Percentiles rank a stretch among this genome's conserved stretches.
These are phyloP conservation scores for Cercospora nicotianae DNA, from an alignment of 2,329 filamentous ascomycete genomes.

Conservation along the genomic window DNA sequence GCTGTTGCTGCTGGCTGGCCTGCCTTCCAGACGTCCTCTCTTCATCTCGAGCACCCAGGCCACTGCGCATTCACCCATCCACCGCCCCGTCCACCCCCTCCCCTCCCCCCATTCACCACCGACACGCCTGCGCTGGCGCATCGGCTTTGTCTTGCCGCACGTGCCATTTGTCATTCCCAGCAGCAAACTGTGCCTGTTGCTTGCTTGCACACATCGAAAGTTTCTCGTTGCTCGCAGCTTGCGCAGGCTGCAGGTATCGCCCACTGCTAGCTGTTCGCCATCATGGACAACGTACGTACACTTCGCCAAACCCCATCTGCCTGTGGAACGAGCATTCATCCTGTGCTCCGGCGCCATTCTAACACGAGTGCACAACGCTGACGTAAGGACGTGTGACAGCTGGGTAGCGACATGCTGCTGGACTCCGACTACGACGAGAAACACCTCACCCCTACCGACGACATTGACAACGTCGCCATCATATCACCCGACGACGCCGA, in stretches of 20 bases:
- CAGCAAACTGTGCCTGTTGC: slow-evolving; percentile 2
- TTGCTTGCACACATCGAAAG: slow-evolving; percentile 4
- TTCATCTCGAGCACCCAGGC: neutral
- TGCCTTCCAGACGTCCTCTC: neutral
- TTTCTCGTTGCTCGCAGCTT: slow-evolving; percentile 1
- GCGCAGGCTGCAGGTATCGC: slow-evolving; percentile 12
- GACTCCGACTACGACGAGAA: slow-evolving; percentile 64
- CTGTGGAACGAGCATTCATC: neutral
- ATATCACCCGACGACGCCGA: slow-evolving; percentile 58
- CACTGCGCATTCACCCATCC: neutral
- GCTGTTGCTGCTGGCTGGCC: neutral
- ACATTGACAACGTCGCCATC: slow-evolving; percentile 54
- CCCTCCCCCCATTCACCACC: neutral
- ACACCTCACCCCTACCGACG: slow-evolving; percentile 45
- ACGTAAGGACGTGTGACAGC: slow-evolving; percentile 42
- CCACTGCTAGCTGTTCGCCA: neutral
- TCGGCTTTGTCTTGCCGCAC: slow-evolving; percentile 11
- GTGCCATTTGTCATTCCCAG: slow-evolving; percentile 9
- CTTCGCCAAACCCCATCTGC: neutral
- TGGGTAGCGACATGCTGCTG: slow-evolving; percentile 64
- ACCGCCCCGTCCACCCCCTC: neutral
- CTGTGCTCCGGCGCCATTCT: neutral
- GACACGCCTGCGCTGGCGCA: slow-evolving; percentile 14
- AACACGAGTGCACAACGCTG: slow-evolving; percentile 27
- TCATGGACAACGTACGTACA: slow-evolving; percentile 15